Conservation (phyloP, 1,284 basidiomycete species). For the Ceratobasidium sp. region DNA sequence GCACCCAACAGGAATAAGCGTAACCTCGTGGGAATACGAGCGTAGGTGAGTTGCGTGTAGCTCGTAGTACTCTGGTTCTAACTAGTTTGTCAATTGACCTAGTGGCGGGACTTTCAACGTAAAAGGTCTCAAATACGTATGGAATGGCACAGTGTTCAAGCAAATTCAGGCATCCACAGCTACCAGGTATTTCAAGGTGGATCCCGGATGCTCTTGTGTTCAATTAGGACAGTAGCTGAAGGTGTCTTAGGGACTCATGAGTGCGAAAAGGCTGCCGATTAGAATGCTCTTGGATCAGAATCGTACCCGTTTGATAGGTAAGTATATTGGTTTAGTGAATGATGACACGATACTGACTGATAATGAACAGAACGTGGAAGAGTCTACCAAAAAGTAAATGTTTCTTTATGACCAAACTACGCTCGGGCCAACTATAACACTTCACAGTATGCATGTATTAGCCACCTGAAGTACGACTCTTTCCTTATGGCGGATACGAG, state of each 20-base stretch:
- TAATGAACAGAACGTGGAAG: constrained; percentile 29
- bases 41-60: constrained; percentile 3
- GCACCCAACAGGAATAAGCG: constrained; percentile 13
- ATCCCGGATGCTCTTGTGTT: not conserved
- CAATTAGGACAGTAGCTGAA: not conserved
- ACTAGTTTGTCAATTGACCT: not conserved
- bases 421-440: no score
- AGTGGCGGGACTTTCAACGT: constrained; percentile 33
- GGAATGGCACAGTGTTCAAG: constrained; percentile 37
- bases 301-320: constrained; percentile 18
- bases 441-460: constrained; percentile 22
- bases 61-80: not conserved
- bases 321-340: not conserved
- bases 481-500: constrained; percentile 3
- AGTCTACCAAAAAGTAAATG: constrained; percentile 34
- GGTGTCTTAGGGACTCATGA: constrained; percentile 28
- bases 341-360: no score
- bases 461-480: constrained; percentile 19
- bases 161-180: not conserved
- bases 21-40: constrained; percentile 36
- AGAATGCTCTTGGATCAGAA: constrained; percentile 24
- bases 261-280: constrained; percentile 13
- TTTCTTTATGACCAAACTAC: no score
- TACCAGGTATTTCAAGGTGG: constrained; percentile 24
- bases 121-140: constrained; percentile 20